phyloP scores from a whole-genome alignment of 1,139 yeast genomes.

The Blastobotrys raffinosifermentans region DNA sequence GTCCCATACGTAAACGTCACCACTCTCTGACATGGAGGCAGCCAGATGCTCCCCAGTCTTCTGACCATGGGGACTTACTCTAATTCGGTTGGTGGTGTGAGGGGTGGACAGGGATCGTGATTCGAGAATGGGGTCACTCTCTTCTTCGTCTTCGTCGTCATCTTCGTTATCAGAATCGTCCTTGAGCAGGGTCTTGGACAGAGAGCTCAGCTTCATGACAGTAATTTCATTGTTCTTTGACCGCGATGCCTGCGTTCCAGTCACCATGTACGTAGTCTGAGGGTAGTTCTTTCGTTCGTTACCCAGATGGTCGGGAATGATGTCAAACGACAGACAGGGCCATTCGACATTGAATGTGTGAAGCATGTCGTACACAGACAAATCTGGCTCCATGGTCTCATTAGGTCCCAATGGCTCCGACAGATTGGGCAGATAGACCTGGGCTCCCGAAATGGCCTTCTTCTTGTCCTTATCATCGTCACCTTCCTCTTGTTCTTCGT shows the following conservation, averaged over 20 bases:
- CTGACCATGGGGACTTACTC: slow-evolving; percentile 77
- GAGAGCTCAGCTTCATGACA: slow-evolving; percentile 74
- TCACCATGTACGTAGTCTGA: slow-evolving; percentile 74
- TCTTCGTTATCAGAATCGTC: slow-evolving; percentile 71
- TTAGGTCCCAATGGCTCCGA: slow-evolving; percentile 90
- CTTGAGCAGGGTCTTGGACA: slow-evolving; percentile 77
- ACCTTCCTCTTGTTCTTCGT: slow-evolving; percentile 36
- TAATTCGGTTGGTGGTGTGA: slow-evolving; percentile 81
- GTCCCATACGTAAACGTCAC: slow-evolving; percentile 84
- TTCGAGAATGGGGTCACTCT: slow-evolving; percentile 82
- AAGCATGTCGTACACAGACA: slow-evolving; percentile 91
- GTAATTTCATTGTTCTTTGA: slow-evolving; percentile 83
- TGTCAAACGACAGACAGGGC: slow-evolving; percentile 92
- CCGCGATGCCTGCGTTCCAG: slow-evolving; percentile 92
- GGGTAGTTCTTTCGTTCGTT: slow-evolving; percentile 86
- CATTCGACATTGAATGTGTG: slow-evolving; percentile 92
- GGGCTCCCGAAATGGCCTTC: slow-evolving; percentile 29
- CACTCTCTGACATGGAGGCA: slow-evolving; percentile 85
- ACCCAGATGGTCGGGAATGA: slow-evolving; percentile 82
- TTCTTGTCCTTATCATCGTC: slow-evolving; percentile 33
- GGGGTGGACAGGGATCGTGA: slow-evolving; percentile 70
- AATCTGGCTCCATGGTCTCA: slow-evolving; percentile 95
- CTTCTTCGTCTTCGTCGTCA: slow-evolving; percentile 67
- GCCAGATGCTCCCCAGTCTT: slow-evolving; percentile 76
- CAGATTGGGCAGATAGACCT: slow-evolving; percentile 75